phyloP scores from a whole-genome alignment of 1,284 basidiomycete species.

The Pisolithus thermaeus region DNA sequence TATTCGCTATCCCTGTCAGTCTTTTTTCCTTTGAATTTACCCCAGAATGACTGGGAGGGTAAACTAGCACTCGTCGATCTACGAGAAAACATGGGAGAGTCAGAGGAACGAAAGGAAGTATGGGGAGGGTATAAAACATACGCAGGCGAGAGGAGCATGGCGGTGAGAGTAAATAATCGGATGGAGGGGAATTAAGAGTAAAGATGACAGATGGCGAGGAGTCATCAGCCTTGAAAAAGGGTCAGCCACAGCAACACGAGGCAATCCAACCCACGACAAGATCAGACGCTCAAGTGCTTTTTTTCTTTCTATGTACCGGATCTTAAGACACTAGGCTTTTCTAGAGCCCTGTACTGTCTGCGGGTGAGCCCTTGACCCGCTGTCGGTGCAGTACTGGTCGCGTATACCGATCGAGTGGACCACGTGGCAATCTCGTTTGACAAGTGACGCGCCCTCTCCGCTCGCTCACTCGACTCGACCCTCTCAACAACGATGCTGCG shows the following conservation, averaged over 20 bases:
- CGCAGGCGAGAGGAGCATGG: conserved; percentile 76
- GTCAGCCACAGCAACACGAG: conserved; percentile 24
- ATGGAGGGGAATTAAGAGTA: conserved; percentile 21
- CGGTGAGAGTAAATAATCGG: conserved; percentile 18
- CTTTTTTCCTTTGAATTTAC: conserved; percentile 60
- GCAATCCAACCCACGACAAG: conserved; percentile 8
- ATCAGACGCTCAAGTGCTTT: conserved; percentile 1
- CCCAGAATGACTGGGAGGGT: conserved; percentile 59
- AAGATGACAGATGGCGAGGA: conserved; percentile 21
- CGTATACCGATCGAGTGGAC: no score
- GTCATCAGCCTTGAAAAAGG: conserved; percentile 14
- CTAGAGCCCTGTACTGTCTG: no score
- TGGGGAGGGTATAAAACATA: conserved; percentile 38
- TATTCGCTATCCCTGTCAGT: conserved; percentile 50
- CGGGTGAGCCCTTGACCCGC: no score
- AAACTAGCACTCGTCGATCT: conserved; percentile 64
- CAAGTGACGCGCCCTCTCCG: no score
- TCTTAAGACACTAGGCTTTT: no score
- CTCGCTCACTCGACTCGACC: background rate
- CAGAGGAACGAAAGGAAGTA: conserved; percentile 30
- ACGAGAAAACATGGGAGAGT: conserved; percentile 17
- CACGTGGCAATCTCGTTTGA: background rate
- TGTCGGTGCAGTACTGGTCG: no score
- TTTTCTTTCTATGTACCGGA: background rate
- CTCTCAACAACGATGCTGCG: conserved; percentile 27